Evolutionary conservation across 495 filamentous ascomycete species (phyloP).

Genomic region (Pyronema omphalodes): DNA sequence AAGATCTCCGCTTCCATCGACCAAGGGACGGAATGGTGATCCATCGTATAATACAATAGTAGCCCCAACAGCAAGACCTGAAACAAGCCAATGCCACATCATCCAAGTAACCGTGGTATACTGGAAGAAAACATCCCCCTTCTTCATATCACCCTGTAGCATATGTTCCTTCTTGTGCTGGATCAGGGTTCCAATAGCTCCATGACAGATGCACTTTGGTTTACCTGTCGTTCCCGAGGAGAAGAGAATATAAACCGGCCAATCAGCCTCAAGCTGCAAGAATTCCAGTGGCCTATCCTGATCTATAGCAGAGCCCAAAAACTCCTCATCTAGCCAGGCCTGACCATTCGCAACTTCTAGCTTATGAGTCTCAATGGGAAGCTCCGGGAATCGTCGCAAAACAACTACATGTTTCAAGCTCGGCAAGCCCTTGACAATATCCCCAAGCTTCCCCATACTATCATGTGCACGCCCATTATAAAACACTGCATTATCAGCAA

Average conservation of each 20-base stretch:
- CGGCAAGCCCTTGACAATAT: constrained; percentile 46
- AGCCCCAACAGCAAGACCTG: constrained; percentile 56
- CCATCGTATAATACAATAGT: constrained; percentile 79
- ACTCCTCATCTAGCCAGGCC: constrained; percentile 34
- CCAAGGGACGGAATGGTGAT: constrained; percentile 56
- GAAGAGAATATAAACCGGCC: constrained; percentile 80
- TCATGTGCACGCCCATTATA: constrained; percentile 78
- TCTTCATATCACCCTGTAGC: constrained; percentile 58
- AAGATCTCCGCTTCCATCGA: constrained; percentile 39
- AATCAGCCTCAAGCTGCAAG: constrained; percentile 54
- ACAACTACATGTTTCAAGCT: constrained; percentile 48
- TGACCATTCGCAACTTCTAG: constrained; percentile 27
- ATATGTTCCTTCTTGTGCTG: constrained; percentile 91
- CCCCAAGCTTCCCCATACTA: constrained; percentile 48
- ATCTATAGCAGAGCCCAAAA: constrained; percentile 29
- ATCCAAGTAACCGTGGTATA: constrained; percentile 67
- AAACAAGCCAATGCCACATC: constrained; percentile 96
- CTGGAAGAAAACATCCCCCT: constrained; percentile 52
- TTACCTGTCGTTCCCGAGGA: constrained; percentile 77
- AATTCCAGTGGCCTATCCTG: constrained; percentile 40
- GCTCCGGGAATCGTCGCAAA: constrained; percentile 34
- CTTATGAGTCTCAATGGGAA: constrained; percentile 11
- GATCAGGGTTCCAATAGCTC: constrained; percentile 66
- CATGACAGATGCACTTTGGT: constrained; percentile 85
- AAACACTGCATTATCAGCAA: constrained; percentile 67